Base-by-base conservation (phyloP, 176 grass and related monocot genomes). In the Bonia amplexicaulis region DNA sequence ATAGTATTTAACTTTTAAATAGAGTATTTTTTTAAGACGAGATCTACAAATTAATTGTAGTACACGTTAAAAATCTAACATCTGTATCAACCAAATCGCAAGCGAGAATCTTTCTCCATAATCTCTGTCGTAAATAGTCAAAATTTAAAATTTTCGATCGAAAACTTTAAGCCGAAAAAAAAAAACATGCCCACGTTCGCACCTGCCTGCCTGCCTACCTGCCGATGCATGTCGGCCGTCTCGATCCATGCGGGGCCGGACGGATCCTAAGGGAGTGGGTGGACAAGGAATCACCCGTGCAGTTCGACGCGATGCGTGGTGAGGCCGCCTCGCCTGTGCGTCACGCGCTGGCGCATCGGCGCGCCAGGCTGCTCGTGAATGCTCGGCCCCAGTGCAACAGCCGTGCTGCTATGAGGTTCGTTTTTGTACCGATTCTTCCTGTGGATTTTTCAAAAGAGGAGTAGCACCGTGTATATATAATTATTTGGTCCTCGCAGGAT, bases 201-300 rank as follows among this genome's bases (percentile, higher is more conserved):
- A 52, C 9, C 53, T 23, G 74, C 73, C 13, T 37, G 31, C 31
- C 31, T 33, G 31, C 31, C 31, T 33, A 3, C 46, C 31, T 55
- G 45, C 75, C 6, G 69, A 33, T 60, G 71, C 52, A 16, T 37
- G 86, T 63, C 69, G 33, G 70, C 25, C 78, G 17, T 46, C 61
- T 29, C 79, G 72, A 68, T 88, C 72, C 62, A n/a, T 63, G 52
- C 27, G 63, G 74, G 67, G 20, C 53, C 67, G 19, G 65, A 74
- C 44, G 12, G 61, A 80, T 89, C 82, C 76, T 61, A 42, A 39
- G 69, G 74, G 55, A 45, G 39, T 60, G 26, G 63, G 39, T 26
- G 26, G 63, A 64, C 80, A 62, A 63, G 63, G 74, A 53, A 20
- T 65, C 73, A 19, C 14, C 39, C n/a, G 12, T 31, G 58, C 41